Conservation (phyloP, 345 rosid species). For the Pugionium dolabratum region DNA sequence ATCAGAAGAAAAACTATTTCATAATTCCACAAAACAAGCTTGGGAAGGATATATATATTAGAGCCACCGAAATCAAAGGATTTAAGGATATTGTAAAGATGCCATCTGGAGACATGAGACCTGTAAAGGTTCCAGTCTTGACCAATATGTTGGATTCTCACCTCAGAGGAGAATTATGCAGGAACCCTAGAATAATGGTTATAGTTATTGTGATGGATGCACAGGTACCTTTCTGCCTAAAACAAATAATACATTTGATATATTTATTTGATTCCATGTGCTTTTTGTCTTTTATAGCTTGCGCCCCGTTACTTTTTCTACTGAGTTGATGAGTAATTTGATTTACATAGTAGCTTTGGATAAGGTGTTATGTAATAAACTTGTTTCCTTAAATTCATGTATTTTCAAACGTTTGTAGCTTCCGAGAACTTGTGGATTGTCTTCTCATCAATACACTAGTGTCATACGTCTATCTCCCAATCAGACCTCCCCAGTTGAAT, state of each 20-base stretch:
- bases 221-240: conserved; percentile 51
- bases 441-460: conserved; percentile 65
- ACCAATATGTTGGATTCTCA: conserved; percentile 90
- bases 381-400: conserved; percentile 28
- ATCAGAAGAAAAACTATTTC: conserved; percentile 71
- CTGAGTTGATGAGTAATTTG: conserved; percentile 11
- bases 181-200: conserved; percentile 61
- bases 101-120: conserved; percentile 90
- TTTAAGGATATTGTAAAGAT: conserved; percentile 58
- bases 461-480: conserved; percentile 59
- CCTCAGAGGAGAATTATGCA: conserved; percentile 54
- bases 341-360: conserved; percentile 15
- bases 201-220: conserved; percentile 74
- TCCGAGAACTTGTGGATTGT: conserved; percentile 58
- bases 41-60: conserved; percentile 87
- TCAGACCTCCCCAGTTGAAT: conserved; percentile 50
- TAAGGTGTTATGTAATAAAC: conserved; percentile 25
- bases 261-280: conserved; percentile 6
- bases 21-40: conserved; percentile 91
- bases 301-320: conserved; percentile 5
- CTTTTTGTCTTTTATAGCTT: conserved; percentile 10
- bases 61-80: conserved; percentile 66
- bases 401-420: conserved; percentile 53
- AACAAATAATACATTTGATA: background rate
- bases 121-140: conserved; percentile 85